Base-by-base conservation (phyloP, 2,329 filamentous ascomycete species). In the Epichloe hybrida region DNA sequence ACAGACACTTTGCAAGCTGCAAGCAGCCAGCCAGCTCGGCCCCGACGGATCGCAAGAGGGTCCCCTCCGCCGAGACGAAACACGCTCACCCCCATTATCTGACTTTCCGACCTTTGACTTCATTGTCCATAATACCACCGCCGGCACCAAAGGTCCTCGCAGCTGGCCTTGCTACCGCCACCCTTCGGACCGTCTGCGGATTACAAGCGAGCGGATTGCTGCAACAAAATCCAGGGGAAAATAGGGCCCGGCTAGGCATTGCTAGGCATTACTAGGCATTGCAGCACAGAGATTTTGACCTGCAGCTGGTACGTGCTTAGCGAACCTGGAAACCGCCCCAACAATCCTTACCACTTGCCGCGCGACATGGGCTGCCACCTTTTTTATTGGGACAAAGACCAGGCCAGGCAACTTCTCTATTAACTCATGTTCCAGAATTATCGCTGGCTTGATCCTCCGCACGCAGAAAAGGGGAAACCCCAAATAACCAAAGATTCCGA, bases 221-320 rank as follows among this genome's bases (percentile, higher is more conserved):
- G 42, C 41, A 20, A 31, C 48, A 31, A 6, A 13, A 39, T 38
- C 34, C n/a, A 23, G 34, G n/a, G 39, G 39, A 35, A 41, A 39
- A 21, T 3, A 15, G 41, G 36, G 11, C 21, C 36, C 40, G 41
- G 34, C 23, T n/a, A 43, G 48, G 17, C 23, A 50, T n/a, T 34
- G 42, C 35, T 17, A 17, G 17, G 17, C 17, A 17, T 17, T 17
- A 17, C 17, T 17, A 17, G 17, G 17, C 17, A 17, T 17, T 17
- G 17, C 17, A 17, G 17, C 17, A 17, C 42, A 46, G 35, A 46
- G 36, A 50, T 40, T 50, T 46, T 39, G 48, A 44, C 40, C 46
- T 52, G 46, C 23, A 39, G 46, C 36, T 49, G 47, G 49, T 51
- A 51, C 49, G 49, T 51, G 52, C 48, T 31, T 40, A 27, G 45